Conservation (phyloP, 2,329 filamentous ascomycete genomes). For the Coniella vitis region DNA sequence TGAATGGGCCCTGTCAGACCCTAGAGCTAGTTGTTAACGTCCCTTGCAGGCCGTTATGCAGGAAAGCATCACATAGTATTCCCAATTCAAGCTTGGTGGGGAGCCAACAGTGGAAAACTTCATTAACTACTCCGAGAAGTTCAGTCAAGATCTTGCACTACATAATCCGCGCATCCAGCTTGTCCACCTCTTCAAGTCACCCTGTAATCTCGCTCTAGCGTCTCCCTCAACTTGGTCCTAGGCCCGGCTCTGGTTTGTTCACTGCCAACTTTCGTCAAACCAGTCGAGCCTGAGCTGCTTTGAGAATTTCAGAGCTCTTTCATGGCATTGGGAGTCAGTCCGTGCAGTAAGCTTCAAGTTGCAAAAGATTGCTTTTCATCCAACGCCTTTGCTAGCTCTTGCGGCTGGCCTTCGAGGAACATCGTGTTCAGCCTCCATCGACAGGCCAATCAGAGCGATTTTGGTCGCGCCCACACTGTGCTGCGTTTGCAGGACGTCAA, state of each 20-base stretch:
- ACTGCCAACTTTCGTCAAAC: not conserved
- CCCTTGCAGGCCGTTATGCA: too few relatives aligned
- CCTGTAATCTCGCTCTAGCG: too few relatives aligned
- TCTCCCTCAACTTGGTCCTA: not conserved
- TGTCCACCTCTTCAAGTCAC: too few relatives aligned
- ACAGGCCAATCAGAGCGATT: slow-evolving; percentile 33
- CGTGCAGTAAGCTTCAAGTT: not conserved
- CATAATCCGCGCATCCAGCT: too few relatives aligned
- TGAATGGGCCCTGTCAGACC: not conserved
- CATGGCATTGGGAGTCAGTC: slow-evolving; percentile 1
- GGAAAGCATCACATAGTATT: too few relatives aligned
- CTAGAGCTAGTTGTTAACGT: not conserved
- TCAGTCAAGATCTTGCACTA: too few relatives aligned
- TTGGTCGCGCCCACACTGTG: slow-evolving; percentile 25
- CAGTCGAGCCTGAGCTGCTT: not conserved
- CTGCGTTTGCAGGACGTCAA: slow-evolving; percentile 30
- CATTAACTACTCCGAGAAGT: too few relatives aligned
- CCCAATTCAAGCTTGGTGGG: too few relatives aligned
- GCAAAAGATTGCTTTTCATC: not conserved
- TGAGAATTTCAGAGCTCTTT: not conserved
- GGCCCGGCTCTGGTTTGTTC: not conserved
- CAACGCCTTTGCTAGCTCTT: not conserved
- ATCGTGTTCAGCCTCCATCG: slow-evolving; percentile 14
- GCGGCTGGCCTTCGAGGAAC: not conserved
- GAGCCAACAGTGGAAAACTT: too few relatives aligned